A percentile compares a stretch with the other conserved stretches of the same genome.
Evolutionary conservation across 225 moss, liverwort and hornwort genomes (phyloP).

Genomic region (Sphagnum contortum): DNA sequence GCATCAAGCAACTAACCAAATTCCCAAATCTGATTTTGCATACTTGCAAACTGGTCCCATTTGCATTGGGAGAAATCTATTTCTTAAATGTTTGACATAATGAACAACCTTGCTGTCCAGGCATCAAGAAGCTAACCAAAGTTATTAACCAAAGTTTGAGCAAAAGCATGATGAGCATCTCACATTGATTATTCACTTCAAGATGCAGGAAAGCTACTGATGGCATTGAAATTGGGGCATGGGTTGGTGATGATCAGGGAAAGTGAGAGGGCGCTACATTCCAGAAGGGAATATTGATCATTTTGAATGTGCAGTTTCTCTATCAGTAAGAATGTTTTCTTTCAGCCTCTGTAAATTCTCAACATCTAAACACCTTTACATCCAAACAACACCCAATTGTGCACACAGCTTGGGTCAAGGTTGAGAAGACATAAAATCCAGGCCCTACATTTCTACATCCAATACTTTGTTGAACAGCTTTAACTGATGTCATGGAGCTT

Average conservation of each 20-base stretch:
- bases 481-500: not conserved
- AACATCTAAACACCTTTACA: not conserved
- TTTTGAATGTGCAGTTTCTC: not conserved
- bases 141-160: not conserved
- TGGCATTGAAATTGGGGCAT: not conserved
- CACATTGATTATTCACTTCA: not conserved
- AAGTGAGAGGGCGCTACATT: constrained; percentile 4
- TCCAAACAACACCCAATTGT: no score
- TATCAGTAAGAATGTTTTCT: no score
- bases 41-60: no score
- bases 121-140: not conserved
- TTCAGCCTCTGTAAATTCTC: not conserved
- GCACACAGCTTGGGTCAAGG: no score
- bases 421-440: no score
- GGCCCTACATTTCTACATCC: not conserved
- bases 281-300: constrained; percentile 1
- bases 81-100: no score
- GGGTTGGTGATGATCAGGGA: not conserved
- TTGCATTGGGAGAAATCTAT: no score
- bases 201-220: not conserved
- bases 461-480: not conserved
- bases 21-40: no score
- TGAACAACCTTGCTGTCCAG: no score
- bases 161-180: not conserved
- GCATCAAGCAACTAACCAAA: no score